These are phyloP conservation scores for Talaromyces liani DNA, from an alignment of 495 filamentous ascomycete genomes.

Conservation along the genomic window DNA sequence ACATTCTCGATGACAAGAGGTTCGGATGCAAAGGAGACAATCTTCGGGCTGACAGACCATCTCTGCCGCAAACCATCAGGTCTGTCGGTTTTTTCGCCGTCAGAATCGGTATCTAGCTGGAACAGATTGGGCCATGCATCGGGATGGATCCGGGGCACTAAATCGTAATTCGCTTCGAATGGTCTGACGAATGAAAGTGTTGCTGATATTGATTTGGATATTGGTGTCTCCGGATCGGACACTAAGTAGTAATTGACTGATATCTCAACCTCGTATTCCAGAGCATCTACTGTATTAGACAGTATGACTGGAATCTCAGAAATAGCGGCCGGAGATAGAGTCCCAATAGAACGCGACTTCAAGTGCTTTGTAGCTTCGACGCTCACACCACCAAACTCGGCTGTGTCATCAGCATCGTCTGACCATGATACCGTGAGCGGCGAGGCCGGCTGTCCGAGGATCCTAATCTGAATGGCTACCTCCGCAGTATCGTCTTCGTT, in stretches of 20 bases:
- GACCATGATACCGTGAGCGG: conserved; percentile 42
- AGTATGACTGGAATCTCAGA: conserved; percentile 26
- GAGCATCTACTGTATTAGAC: conserved; percentile 37
- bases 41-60: conserved; percentile 66
- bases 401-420: conserved; percentile 13
- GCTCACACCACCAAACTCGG: conserved; percentile 20
- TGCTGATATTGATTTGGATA: conserved; percentile 60
- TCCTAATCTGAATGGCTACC: conserved; percentile 56
- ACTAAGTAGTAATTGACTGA: conserved; percentile 68
- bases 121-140: conserved; percentile 86
- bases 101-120: conserved; percentile 35
- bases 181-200: conserved; percentile 68
- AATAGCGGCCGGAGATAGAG: conserved; percentile 42
- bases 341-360: conserved; percentile 27
- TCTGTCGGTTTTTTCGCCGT: conserved; percentile 18
- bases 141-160: conserved; percentile 66
- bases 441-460: conserved; percentile 53
- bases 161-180: conserved; percentile 84
- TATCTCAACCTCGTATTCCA: conserved; percentile 62
- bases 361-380: conserved; percentile 27
- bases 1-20: conserved; percentile 60
- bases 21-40: conserved; percentile 71
- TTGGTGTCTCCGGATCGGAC: conserved; percentile 75
- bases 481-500: conserved; percentile 75
- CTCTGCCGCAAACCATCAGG: conserved; percentile 66